Conservation (phyloP, 768 basidiomycete genomes). For the Crepidotus variabilis region DNA sequence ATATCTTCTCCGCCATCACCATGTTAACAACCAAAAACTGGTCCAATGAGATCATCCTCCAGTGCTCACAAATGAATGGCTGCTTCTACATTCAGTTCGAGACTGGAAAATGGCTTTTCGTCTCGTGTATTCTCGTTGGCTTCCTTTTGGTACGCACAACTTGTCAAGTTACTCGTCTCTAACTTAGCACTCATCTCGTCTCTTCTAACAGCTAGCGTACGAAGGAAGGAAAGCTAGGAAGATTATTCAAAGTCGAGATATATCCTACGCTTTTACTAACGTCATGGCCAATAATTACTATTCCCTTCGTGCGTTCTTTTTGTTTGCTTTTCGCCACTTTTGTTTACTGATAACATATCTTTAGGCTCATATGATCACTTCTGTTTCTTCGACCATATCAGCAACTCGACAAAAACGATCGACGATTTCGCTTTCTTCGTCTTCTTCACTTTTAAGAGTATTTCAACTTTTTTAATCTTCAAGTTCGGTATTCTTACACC, state of each 20-base stretch:
- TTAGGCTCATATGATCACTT: constrained; percentile 94
- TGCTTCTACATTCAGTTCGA: constrained; percentile 87
- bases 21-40: constrained; percentile 90
- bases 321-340: background rate
- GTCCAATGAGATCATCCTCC: constrained; percentile 87
- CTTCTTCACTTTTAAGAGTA: constrained; percentile 99
- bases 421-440: constrained; percentile 99
- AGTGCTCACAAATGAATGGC: constrained; percentile 57
- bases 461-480: constrained; percentile 19
- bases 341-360: constrained; percentile 7
- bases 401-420: constrained; percentile 90
- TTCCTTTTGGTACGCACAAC: constrained; percentile 75
- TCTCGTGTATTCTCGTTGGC: constrained; percentile 98
- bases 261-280: constrained; percentile 97
- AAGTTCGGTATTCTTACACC: background rate
- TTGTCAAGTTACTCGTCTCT: background rate
- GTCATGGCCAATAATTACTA: constrained; percentile 97
- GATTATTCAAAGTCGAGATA: constrained; percentile 93
- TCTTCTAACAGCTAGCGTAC: constrained; percentile 62
- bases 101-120: constrained; percentile 94
- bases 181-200: background rate
- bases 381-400: constrained; percentile 97
- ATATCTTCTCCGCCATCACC: constrained; percentile 96
- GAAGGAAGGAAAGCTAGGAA: constrained; percentile 89
- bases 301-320: constrained; percentile 69